Evolutionary conservation across 306 rosid genomes (phyloP).

Genomic region (Citrullus colocynthis): DNA sequence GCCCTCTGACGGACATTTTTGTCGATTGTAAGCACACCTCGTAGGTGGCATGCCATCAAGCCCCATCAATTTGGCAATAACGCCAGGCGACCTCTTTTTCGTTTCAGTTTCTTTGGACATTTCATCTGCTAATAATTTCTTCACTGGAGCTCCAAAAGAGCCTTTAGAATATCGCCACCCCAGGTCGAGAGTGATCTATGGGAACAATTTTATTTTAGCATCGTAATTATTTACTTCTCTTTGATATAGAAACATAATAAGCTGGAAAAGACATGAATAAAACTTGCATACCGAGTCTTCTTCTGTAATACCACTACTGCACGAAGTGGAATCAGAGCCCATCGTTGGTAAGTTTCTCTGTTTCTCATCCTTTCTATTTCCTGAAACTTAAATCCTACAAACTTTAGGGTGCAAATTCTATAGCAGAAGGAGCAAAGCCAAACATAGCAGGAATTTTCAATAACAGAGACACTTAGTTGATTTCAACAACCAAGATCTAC

Average conservation of each 20-base stretch:
- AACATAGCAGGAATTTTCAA: neutral
- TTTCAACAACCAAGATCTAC: neutral
- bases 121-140: constrained; percentile 72
- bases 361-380: constrained; percentile 30
- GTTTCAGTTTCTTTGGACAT: constrained; percentile 50
- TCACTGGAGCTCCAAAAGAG: constrained; percentile 55
- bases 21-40: constrained; percentile 40
- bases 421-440: neutral
- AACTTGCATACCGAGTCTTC: constrained; percentile 49
- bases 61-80: constrained; percentile 92
- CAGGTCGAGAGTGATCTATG: constrained; percentile 47
- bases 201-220: neutral
- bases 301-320: constrained; percentile 34
- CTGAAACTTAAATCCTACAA: constrained; percentile 28
- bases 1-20: constrained; percentile 25
- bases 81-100: constrained; percentile 56
- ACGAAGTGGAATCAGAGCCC: constrained; percentile 47
- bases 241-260: neutral
- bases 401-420: constrained; percentile 8
- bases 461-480: neutral
- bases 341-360: constrained; percentile 25
- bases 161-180: constrained; percentile 61
- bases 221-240: neutral
- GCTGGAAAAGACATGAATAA: neutral
- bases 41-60: constrained; percentile 83